Percentiles rank a stretch among this genome's conserved stretches.
These are phyloP conservation scores for Melanopsichium pennsylvanicum DNA, from an alignment of 1,284 basidiomycete genomes.

Conservation along the genomic window DNA sequence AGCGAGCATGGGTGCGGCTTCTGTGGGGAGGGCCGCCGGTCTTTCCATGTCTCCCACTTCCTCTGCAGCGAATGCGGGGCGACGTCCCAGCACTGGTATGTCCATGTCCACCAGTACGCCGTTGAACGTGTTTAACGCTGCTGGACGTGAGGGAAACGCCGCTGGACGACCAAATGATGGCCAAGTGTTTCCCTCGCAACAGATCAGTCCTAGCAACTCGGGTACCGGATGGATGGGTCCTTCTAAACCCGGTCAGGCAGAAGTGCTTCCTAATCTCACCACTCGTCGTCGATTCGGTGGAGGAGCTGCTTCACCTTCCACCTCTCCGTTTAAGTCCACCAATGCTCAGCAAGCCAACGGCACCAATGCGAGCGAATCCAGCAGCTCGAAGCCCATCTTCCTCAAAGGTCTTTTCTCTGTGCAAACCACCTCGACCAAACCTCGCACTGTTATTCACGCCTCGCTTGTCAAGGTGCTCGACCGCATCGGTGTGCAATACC, in stretches of 20 bases:
- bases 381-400: conserved; percentile 60
- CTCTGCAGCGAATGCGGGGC: not conserved
- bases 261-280: conserved; percentile 33
- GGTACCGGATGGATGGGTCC: conserved; percentile 41
- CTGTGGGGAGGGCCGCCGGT: conserved; percentile 41
- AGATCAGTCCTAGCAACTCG: conserved; percentile 27
- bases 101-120: conserved; percentile 37
- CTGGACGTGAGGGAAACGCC: conserved; percentile 4
- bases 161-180: conserved; percentile 3
- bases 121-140: conserved; percentile 34
- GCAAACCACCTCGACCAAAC: conserved; percentile 91
- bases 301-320: conserved; percentile 3
- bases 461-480: conserved; percentile 88
- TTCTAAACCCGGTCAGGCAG: conserved; percentile 35
- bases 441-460: conserved; percentile 78
- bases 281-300: conserved; percentile 36
- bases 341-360: conserved; percentile 15
- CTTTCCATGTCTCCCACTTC: conserved; percentile 42
- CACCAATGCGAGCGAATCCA: conserved; percentile 7
- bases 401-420: conserved; percentile 71
- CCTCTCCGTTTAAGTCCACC: too few species aligned
- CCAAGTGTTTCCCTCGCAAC: conserved; percentile 10
- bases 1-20: conserved; percentile 26
- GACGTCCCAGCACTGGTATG: conserved; percentile 38
- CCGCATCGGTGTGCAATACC: conserved; percentile 91